Percentiles rank a stretch among this genome's conserved stretches.
These are phyloP conservation scores for Gymnopilus junonius DNA, from an alignment of 768 basidiomycete genomes.

Conservation along the genomic window DNA sequence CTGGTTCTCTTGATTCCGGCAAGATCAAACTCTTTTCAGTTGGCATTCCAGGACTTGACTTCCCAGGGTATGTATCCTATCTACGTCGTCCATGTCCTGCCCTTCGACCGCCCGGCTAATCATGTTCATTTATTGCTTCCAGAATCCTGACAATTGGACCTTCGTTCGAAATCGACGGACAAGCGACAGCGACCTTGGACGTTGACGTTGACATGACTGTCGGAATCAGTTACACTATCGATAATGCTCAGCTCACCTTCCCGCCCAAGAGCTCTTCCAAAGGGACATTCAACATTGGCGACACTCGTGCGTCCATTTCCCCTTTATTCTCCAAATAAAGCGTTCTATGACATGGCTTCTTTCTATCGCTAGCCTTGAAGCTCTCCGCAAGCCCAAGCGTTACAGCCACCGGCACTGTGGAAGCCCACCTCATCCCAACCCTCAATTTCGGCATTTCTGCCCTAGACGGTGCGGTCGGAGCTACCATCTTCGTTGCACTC, in stretches of 20 bases:
- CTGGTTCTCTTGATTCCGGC: slow-evolving; percentile 47
- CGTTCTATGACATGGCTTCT: not conserved
- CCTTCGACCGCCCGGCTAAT: too few relatives aligned
- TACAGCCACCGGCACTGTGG: slow-evolving; percentile 43
- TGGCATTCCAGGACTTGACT: slow-evolving; percentile 51
- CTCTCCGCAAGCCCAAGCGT: slow-evolving; percentile 44
- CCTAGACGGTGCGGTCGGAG: slow-evolving; percentile 37
- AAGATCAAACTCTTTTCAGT: slow-evolving; percentile 42
- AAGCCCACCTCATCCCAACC: slow-evolving; percentile 53
- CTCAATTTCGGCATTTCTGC: slow-evolving; percentile 50
- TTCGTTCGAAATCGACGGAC: slow-evolving; percentile 45
- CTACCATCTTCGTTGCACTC: slow-evolving; percentile 45
- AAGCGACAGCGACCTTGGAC: slow-evolving; percentile 38
- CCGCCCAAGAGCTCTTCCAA: slow-evolving; percentile 34
- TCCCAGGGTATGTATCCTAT: slow-evolving; percentile 45
- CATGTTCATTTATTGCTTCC: not conserved
- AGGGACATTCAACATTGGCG: slow-evolving; percentile 37
- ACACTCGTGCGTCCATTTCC: slow-evolving; percentile 43
- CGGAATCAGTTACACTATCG: slow-evolving; percentile 47
- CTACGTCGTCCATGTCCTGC: not conserved
- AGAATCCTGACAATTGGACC: slow-evolving; percentile 53
- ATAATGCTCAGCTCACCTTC: slow-evolving; percentile 46
- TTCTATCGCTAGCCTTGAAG: slow-evolving; percentile 37
- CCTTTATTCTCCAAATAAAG: not conserved
- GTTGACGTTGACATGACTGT: slow-evolving; percentile 44